A percentile compares a stretch with the other conserved stretches of the same genome.
These are phyloP conservation scores for Dalbergia oliveri DNA, from an alignment of 306 rosid genomes.

Conservation along the genomic window DNA sequence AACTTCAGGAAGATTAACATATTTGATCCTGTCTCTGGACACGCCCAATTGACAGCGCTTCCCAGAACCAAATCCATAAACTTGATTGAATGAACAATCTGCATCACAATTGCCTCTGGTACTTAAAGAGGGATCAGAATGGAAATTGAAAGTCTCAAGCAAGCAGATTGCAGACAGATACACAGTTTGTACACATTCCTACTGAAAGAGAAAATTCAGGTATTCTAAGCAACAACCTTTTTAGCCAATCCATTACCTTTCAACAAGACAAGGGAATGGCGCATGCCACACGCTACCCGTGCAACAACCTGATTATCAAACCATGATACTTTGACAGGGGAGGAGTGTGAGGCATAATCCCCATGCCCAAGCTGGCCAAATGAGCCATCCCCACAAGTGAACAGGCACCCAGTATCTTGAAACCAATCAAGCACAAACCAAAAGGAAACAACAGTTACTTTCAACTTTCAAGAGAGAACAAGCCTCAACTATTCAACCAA, in stretches of 20 bases:
- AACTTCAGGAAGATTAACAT: conserved; percentile 60
- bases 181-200: background rate
- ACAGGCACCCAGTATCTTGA: conserved; percentile 68
- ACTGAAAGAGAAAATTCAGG: conserved; percentile 9
- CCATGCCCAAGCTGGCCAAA: conserved; percentile 99
- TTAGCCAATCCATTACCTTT: conserved; percentile 60
- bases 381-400: conserved; percentile 90
- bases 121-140: conserved; percentile 22
- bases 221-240: conserved; percentile 6
- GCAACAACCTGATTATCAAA: conserved; percentile 64
- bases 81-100: conserved; percentile 58
- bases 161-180: background rate
- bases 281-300: conserved; percentile 89
- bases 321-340: conserved; percentile 67
- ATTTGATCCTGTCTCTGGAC: conserved; percentile 62
- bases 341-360: conserved; percentile 60
- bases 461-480: conserved; percentile 28
- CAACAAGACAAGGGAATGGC: conserved; percentile 84
- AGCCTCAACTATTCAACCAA: background rate
- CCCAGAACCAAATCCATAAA: conserved; percentile 90
- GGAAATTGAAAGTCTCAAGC: background rate
- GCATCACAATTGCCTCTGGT: conserved; percentile 38
- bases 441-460: background rate
- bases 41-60: conserved; percentile 93
- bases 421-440: conserved; percentile 37